Evolutionary conservation across 305 asterid species (phyloP), one percentile per base, ranked within the genome.

Genomic region (Ajuga reptans): DNA sequence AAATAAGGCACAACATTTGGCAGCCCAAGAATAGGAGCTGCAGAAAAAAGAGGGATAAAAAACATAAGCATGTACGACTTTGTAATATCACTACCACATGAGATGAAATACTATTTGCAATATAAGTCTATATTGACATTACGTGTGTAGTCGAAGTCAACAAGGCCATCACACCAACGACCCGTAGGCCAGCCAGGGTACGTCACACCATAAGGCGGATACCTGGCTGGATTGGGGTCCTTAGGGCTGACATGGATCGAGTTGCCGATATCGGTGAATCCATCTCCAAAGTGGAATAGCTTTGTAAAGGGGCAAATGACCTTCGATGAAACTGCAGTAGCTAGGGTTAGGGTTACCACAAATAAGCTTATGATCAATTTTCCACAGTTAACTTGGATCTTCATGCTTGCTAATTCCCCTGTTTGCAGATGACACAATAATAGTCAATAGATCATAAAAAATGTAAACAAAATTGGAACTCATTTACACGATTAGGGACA

Each of bases 221-320:
- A 47, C 1, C 53, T 16, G 56, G 73, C 12, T 1, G 73, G 57
- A 47, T 47, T 47, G 0, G 10, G 66, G 66, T 15, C 66, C 47
- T 2, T 8, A 24, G 64, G 64, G 7, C 3, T 21, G 14, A 68
- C 53, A 12, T 9, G 12, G 43, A 68, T 24, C 4, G 73, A 41
- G 55, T 68, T 68, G 4, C 73, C 73, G 0, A 14, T 54, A 50
- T 66, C 72, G 8, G 72, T 16, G 21, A 66, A 36, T 37, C 62
- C 71, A 6, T 66, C 71, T 4, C 71, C 71, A 0, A 66, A 18
- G 29, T 66, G 71, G 62, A 50, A 66, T 12, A 51, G 27, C 39
- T 34, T 50, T 0, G 18, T 29, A 37, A 66, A 66, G 0, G 71
- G 71, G 24, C 71, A 66, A 42, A 2, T 7, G 7, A 4, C 18